A percentile compares a stretch with the other conserved stretches of the same genome.
These are phyloP conservation scores for Apiospora arundinis DNA, from an alignment of 2,329 filamentous ascomycete species.

Conservation along the genomic window DNA sequence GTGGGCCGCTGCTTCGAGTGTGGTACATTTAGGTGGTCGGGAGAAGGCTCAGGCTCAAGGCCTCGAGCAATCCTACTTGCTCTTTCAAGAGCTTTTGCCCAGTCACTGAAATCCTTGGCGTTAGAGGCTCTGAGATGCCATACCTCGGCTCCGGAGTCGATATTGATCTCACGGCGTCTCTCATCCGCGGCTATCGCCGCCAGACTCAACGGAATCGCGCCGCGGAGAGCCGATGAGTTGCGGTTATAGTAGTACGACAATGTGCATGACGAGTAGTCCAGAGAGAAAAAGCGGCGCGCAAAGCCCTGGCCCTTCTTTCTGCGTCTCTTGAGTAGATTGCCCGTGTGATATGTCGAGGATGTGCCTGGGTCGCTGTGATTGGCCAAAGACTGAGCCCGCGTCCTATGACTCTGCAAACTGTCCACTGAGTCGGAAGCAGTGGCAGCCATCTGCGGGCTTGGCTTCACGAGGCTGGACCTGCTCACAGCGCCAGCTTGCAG, in stretches of 20 bases:
- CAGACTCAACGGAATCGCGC: slow-evolving; percentile 88
- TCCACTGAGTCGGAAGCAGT: slow-evolving; percentile 63
- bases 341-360: slow-evolving; percentile 74
- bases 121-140: slow-evolving; percentile 92
- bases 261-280: slow-evolving; percentile 93
- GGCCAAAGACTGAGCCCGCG: slow-evolving; percentile 56
- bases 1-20: slow-evolving; percentile 28
- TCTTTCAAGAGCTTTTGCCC: slow-evolving; percentile 84
- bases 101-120: slow-evolving; percentile 83
- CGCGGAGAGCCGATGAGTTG: slow-evolving; percentile 88
- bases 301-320: slow-evolving; percentile 94
- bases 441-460: slow-evolving; percentile 52
- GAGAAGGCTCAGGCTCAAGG: slow-evolving; percentile 46
- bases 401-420: slow-evolving; percentile 62
- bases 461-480: slow-evolving; percentile 59
- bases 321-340: slow-evolving; percentile 85
- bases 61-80: slow-evolving; percentile 73
- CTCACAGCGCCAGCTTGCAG: slow-evolving; percentile 53
- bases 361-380: slow-evolving; percentile 56
- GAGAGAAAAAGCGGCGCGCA: slow-evolving; percentile 90
- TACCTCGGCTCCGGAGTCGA: slow-evolving; percentile 95
- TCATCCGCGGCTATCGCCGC: slow-evolving; percentile 92
- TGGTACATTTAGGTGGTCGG: slow-evolving; percentile 27
- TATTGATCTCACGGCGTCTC: slow-evolving; percentile 87
- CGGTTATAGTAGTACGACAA: slow-evolving; percentile 96